These are phyloP conservation scores for Podospora comata DNA, from an alignment of 495 filamentous ascomycete genomes.

Conservation along the genomic window DNA sequence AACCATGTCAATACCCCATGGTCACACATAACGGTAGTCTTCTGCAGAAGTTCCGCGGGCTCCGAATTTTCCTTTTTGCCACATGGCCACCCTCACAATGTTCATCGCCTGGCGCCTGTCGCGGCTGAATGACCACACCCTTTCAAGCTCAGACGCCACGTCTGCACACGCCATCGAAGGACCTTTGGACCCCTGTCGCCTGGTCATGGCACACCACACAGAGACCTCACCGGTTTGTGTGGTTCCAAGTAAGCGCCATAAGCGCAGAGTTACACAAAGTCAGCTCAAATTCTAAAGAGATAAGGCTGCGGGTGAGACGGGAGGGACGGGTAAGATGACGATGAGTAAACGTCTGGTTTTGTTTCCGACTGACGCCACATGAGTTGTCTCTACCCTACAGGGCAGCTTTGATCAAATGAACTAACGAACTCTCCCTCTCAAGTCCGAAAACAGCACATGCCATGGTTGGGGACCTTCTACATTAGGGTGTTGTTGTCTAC, in stretches of 20 bases:
- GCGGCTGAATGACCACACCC: not conserved
- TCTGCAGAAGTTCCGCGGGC: not conserved
- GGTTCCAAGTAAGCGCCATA: not conserved
- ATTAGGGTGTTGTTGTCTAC: too few relatives aligned
- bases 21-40: not conserved
- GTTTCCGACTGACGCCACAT: not conserved
- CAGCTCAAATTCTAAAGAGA: not conserved
- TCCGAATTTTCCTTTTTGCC: not conserved
- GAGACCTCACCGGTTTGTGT: not conserved
- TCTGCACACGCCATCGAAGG: too few relatives aligned
- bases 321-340: not conserved
- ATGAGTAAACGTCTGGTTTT: not conserved
- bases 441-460: too few relatives aligned
- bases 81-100: not conserved
- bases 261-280: not conserved
- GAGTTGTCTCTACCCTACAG: not conserved
- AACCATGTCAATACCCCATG: not conserved
- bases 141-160: not conserved
- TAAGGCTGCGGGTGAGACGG: not conserved
- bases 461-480: too few relatives aligned
- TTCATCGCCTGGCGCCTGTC: not conserved
- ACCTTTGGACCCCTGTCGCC: too few relatives aligned
- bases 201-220: not conserved
- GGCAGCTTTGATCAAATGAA: not conserved
- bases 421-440: too few relatives aligned